Evolutionary conservation across 257 asterid genomes (phyloP).

Genomic region (Solanum lycopersicoides): DNA sequence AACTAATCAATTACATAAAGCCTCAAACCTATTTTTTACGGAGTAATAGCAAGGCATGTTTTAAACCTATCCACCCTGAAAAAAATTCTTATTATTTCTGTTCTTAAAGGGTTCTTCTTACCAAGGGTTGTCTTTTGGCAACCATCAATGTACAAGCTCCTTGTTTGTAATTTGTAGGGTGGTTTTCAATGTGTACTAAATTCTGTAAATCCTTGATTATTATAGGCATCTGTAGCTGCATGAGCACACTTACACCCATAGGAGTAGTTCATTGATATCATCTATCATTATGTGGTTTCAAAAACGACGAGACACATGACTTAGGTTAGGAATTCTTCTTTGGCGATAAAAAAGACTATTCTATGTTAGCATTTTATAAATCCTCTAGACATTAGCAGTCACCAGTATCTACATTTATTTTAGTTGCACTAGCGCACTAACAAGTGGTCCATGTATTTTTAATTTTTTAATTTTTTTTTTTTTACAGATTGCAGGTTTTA

Average conservation of each 20-base stretch:
- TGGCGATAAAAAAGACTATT: neutral
- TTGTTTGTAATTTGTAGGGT: neutral
- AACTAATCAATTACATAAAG: neutral
- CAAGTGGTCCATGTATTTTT: neutral
- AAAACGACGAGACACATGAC: neutral
- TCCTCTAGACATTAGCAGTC: neutral
- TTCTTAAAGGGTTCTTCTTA: neutral
- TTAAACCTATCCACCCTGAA: neutral
- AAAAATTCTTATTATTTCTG: neutral
- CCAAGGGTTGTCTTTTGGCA: neutral
- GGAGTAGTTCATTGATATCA: neutral
- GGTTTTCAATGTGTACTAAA: neutral
- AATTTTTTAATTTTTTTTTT: neutral
- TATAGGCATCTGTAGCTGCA: neutral
- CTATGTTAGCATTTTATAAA: neutral
- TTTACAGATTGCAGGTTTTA: constrained; percentile 59
- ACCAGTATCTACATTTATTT: neutral
- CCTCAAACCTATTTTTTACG: neutral
- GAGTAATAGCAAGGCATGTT: neutral
- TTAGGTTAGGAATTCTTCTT: neutral
- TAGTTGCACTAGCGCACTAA: neutral
- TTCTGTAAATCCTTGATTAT: neutral
- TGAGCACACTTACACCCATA: neutral
- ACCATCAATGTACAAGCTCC: neutral
- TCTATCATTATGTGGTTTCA: neutral